Percentiles rank a stretch among this genome's conserved stretches.
Conservation (phyloP, 352 stramenopile species). For the Pythium rhizo-oryzae region DNA sequence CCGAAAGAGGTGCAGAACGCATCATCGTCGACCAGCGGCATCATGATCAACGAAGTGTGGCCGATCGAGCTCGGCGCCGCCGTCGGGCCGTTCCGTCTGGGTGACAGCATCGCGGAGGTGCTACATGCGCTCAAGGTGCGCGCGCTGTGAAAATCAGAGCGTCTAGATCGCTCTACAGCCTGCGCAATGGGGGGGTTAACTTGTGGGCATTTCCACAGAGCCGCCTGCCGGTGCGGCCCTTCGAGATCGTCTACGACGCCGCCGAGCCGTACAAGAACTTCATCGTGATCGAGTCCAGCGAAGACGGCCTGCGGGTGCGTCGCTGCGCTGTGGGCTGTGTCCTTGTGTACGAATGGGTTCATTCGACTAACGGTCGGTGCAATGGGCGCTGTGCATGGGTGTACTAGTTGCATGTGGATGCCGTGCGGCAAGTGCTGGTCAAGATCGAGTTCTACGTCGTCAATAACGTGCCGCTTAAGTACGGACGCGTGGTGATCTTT, state of each 20-base stretch:
- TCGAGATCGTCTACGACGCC: constrained; percentile 82
- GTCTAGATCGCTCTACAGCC: neutral
- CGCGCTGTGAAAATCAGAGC: constrained; percentile 2
- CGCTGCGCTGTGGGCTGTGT: neutral
- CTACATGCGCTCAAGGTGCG: constrained; percentile 76
- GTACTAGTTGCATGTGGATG: constrained; percentile 64
- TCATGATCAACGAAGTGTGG: constrained; percentile 82
- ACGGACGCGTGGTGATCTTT: constrained; percentile 84
- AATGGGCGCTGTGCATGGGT: neutral
- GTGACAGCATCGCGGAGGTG: constrained; percentile 70
- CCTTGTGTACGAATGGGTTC: neutral
- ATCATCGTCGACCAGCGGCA: neutral
- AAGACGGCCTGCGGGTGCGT: constrained; percentile 70
- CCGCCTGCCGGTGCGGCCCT: constrained; percentile 65
- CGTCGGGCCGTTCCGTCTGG: constrained; percentile 78
- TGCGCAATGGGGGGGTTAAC: neutral
- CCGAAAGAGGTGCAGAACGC: neutral
- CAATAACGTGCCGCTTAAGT: constrained; percentile 78
- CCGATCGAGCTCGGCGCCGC: constrained; percentile 79
- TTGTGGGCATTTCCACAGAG: constrained; percentile 28
- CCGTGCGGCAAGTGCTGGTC: constrained; percentile 66
- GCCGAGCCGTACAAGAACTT: constrained; percentile 61
- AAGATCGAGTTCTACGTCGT: constrained; percentile 82
- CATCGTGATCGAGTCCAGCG: constrained; percentile 63
- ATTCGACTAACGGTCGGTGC: neutral